phyloP scores from a whole-genome alignment of 148 eudicot genomes.

The Vaccinium corymbosum region DNA sequence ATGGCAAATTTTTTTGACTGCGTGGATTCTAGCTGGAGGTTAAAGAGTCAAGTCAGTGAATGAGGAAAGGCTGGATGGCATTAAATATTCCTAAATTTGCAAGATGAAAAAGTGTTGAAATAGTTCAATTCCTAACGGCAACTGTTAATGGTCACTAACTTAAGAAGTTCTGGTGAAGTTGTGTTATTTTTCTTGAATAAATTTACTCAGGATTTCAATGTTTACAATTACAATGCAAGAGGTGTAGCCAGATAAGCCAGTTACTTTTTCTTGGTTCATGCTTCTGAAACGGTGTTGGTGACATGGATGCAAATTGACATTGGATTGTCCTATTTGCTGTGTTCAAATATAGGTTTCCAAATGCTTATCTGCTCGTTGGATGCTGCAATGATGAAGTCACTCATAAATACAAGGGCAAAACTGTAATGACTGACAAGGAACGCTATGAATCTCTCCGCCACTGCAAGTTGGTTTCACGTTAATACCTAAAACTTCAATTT shows the following conservation, averaged over 20 bases:
- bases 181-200: neutral
- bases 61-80: neutral
- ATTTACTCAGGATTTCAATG: neutral
- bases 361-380: slow-evolving; percentile 66
- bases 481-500: neutral
- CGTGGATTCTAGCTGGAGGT: neutral
- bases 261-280: slow-evolving; percentile 6
- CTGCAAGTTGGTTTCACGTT: slow-evolving; percentile 48
- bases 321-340: neutral
- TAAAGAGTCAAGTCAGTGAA: neutral
- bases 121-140: slow-evolving; percentile 1
- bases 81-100: neutral
- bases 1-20: neutral
- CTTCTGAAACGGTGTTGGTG: neutral
- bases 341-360: slow-evolving; percentile 50
- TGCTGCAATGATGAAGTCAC: slow-evolving; percentile 75
- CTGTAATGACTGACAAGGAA: slow-evolving; percentile 66
- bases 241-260: neutral
- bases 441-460: slow-evolving; percentile 78
- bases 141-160: neutral
- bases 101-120: neutral
- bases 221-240: neutral
- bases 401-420: slow-evolving; percentile 66
- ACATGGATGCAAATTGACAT: neutral
- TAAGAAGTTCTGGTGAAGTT: neutral